A percentile compares a stretch with the other conserved stretches of the same genome.
Evolutionary conservation across 257 asterid species (phyloP).

Genomic region (Lycium barbarum): DNA sequence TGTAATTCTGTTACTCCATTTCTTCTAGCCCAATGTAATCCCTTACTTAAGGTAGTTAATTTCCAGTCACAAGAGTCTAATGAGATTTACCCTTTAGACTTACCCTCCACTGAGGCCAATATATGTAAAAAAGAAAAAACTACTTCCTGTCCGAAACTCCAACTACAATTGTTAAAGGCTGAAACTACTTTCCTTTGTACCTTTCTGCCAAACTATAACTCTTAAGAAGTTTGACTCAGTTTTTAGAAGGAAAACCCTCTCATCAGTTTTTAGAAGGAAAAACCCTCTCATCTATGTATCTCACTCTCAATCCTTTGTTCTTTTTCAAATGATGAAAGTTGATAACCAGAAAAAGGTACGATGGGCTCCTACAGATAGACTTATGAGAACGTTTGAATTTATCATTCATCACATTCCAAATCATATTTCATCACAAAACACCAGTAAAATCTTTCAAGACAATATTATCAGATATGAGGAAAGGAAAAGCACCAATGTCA

Average conservation of each 20-base stretch:
- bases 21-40: not conserved
- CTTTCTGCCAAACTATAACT: not conserved
- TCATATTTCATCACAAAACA: not conserved
- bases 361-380: not conserved
- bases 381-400: not conserved
- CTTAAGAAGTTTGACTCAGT: conserved; percentile 22
- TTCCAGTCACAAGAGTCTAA: not conserved
- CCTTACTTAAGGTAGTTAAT: not conserved
- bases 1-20: not conserved
- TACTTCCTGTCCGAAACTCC: conserved; percentile 10
- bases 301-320: not conserved
- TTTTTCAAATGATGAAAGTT: conserved; percentile 11
- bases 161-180: not conserved
- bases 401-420: conserved; percentile 6
- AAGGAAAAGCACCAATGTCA: conserved; percentile 19
- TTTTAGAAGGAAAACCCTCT: not conserved
- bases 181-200: conserved; percentile 10
- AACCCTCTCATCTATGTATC: not conserved
- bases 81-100: not conserved
- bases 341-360: not conserved
- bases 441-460: conserved; percentile 13
- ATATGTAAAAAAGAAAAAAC: not conserved
- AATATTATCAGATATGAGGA: not conserved
- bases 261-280: not conserved
- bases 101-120: not conserved